These are phyloP conservation scores for Fusarium sp. DNA, from an alignment of 2,329 filamentous ascomycete species.

Conservation along the genomic window DNA sequence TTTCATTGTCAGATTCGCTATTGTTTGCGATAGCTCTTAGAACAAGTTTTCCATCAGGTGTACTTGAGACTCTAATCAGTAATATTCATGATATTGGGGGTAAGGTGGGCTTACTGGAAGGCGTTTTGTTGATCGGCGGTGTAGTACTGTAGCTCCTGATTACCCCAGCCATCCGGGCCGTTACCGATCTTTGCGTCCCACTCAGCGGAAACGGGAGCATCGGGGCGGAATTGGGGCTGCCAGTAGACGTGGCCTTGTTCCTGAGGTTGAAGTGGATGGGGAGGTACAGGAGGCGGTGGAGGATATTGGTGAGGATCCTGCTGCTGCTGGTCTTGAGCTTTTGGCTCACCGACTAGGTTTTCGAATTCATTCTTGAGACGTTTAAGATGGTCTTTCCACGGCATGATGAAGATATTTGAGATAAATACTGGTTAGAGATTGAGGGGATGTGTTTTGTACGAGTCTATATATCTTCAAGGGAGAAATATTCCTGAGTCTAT, in stretches of 20 bases:
- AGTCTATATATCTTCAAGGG: neutral
- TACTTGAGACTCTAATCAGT: neutral
- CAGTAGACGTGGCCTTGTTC: conserved; percentile 57
- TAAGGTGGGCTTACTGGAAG: conserved; percentile 56
- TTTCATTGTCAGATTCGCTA: conserved; percentile 48
- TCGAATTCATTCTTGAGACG: conserved; percentile 54
- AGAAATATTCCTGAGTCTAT: neutral
- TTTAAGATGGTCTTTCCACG: conserved; percentile 54
- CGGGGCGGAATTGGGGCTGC: conserved; percentile 61
- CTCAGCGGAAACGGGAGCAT: conserved; percentile 59
- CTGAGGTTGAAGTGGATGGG: conserved; percentile 40
- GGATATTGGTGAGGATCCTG: conserved; percentile 3
- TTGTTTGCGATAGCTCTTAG: conserved; percentile 61
- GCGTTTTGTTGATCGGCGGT: conserved; percentile 60
- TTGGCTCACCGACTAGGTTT: conserved; percentile 47
- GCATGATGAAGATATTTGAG: conserved; percentile 37
- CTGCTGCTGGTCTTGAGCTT: conserved; percentile 35
- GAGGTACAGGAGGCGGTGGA: conserved; percentile 25
- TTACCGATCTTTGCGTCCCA: conserved; percentile 66
- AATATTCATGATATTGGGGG: neutral
- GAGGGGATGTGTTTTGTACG: neutral
- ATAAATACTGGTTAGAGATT: too few species aligned
- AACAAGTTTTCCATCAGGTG: conserved; percentile 60
- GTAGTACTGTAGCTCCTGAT: conserved; percentile 70
- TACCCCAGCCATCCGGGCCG: conserved; percentile 70